Conservation (phyloP, 2,329 filamentous ascomycete genomes). For the Blastomyces silverae region DNA sequence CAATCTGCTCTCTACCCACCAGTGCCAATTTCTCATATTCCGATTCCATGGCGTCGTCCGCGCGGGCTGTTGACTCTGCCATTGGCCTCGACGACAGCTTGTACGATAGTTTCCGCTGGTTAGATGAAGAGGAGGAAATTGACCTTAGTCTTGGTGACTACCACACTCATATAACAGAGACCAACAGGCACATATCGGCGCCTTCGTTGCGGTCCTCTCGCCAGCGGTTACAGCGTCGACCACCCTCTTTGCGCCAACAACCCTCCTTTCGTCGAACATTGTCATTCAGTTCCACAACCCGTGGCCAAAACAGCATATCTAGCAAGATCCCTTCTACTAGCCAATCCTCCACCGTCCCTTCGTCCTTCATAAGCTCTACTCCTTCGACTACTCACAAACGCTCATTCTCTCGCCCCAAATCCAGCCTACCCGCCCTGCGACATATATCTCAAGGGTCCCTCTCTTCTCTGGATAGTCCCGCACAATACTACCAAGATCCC, state of each 20-base stretch:
- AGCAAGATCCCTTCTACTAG: slow-evolving; percentile 37
- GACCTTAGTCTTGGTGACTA: slow-evolving; percentile 67
- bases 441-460: slow-evolving; percentile 47
- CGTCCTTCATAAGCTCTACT: slow-evolving; percentile 25
- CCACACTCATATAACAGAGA: slow-evolving; percentile 55
- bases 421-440: slow-evolving; percentile 48
- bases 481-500: slow-evolving; percentile 82
- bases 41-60: slow-evolving; percentile 25
- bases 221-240: slow-evolving; percentile 15
- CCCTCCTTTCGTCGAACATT: slow-evolving; percentile 42
- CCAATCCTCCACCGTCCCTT: slow-evolving; percentile 38
- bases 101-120: slow-evolving; percentile 64
- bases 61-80: slow-evolving; percentile 29
- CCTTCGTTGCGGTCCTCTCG: slow-evolving; percentile 17
- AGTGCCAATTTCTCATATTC: slow-evolving; percentile 17
- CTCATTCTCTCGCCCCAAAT: slow-evolving; percentile 38
- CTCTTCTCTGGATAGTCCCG: slow-evolving; percentile 59
- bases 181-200: slow-evolving; percentile 43
- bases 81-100: slow-evolving; percentile 49
- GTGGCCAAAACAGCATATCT: slow-evolving; percentile 39
- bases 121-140: slow-evolving; percentile 65
- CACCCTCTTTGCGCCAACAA: slow-evolving; percentile 9
- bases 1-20: slow-evolving; percentile 20
- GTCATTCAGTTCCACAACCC: slow-evolving; percentile 61
- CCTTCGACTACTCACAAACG: slow-evolving; percentile 28